Base-by-base conservation (phyloP, 805 yeast genomes). In the Torulaspora delbrueckii region DNA sequence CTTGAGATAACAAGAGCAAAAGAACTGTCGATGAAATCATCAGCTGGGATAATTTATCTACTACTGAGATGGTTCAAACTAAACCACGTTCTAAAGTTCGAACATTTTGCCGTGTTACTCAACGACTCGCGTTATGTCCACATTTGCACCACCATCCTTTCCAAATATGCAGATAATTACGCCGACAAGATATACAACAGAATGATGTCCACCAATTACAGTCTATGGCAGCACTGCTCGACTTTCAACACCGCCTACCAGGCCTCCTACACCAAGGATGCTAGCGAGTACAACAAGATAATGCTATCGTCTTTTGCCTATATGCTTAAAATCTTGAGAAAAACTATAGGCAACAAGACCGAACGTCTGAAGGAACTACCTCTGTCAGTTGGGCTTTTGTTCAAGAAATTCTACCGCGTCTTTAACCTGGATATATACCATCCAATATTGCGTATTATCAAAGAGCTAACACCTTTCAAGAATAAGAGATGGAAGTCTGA, bases 401-500 rank as follows among this genome's bases (percentile, higher is more conserved):
- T 66, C 47, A 65, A 62, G 33, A 55, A 53, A 26, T 65, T 86
- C 4, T 67, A 76, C 39, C 68, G 76, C 3, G 72, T 88, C 36
- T 82, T 80, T 59, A 87, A 86, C 57, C 60, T 69, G 19, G 74
- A 75, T 8, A 63, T 88, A 19, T 82, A 85, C 67, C 71, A 71
- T 40, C 90, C 95, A 1, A 79, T 86, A 3, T 69, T 90, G 56
- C 82, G 81, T 57, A 75, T 86, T 1, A 70, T 90, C 48, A 89
- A 86, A 62, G 81, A 85, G 51, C 74, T 89, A 41, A 81, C 89
- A 1, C 96, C 97, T 0, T 87, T 84, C 66, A 90, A 87, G 57
- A 96, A 96, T 14, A 81, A 93, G 48, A 89, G 90, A 64, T 91
- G 99, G 99, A 82, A 89, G 55, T 78, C 89, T 10, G 78, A 81